Conservation (phyloP, 805 yeast species). For the Millerozyma miso region DNA sequence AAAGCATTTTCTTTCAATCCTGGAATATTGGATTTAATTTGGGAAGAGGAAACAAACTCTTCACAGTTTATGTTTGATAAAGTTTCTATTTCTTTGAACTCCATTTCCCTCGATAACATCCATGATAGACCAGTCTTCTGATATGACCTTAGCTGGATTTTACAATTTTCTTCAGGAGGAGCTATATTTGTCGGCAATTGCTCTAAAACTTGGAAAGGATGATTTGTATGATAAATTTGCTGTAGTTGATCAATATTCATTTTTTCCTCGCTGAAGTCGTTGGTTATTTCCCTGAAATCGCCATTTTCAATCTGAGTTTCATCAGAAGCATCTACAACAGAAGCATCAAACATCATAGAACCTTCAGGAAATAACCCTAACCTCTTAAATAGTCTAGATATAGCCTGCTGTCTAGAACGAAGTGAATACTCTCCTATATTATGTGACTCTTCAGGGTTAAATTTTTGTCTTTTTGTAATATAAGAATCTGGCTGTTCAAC, state of each 20-base stretch:
- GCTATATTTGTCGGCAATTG: constrained; percentile 63
- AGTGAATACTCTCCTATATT: constrained; percentile 37
- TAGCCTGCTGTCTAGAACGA: constrained; percentile 51
- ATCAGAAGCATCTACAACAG: constrained; percentile 1
- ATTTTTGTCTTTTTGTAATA: constrained; percentile 14
- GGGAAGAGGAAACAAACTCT: constrained; percentile 19
- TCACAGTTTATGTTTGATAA: constrained; percentile 15
- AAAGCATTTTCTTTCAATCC: constrained; percentile 48
- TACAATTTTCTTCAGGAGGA: constrained; percentile 44
- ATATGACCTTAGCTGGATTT: constrained; percentile 61
- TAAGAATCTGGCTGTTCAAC: constrained; percentile 3
- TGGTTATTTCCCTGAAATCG: constrained; percentile 17
- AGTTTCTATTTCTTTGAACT: constrained; percentile 41
- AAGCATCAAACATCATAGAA: background rate
- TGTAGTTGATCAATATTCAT: constrained; percentile 70
- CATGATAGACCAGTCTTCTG: constrained; percentile 84
- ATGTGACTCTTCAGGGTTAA: background rate
- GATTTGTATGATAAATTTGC: constrained; percentile 69
- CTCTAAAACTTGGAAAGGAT: constrained; percentile 52
- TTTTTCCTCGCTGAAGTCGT: constrained; percentile 26
- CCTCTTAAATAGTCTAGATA: constrained; percentile 52
- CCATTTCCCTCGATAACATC: constrained; percentile 82
- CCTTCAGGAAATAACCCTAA: constrained; percentile 26
- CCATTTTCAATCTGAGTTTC: constrained; percentile 1
- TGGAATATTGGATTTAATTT: constrained; percentile 19